phyloP scores from a whole-genome alignment of 2,329 filamentous ascomycete genomes.

The Sporothrix curviconia region DNA sequence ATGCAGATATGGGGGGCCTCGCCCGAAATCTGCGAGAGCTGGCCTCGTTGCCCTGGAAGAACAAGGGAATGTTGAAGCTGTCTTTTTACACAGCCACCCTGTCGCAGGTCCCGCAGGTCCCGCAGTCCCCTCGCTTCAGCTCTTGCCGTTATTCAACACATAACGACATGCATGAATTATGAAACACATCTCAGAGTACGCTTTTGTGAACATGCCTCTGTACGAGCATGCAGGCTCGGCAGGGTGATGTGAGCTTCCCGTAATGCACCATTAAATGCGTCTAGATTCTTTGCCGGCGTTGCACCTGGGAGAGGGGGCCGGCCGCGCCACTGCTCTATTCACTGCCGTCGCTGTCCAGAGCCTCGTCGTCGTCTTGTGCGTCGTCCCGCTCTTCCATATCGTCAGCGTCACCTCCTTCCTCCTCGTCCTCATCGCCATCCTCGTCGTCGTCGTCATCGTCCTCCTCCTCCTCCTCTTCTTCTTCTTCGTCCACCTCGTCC shows the following conservation, averaged over 20 bases:
- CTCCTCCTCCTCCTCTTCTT: constrained; percentile 41
- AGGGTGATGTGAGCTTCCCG: too few species aligned
- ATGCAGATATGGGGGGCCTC: background rate
- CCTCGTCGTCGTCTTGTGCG: constrained; percentile 50
- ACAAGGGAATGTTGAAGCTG: background rate
- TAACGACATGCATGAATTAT: background rate
- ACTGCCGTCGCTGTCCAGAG: constrained; percentile 56
- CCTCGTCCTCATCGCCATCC: constrained; percentile 36
- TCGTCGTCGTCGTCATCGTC: constrained; percentile 40
- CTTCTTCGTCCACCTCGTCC: constrained; percentile 34
- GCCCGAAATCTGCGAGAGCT: too few species aligned
- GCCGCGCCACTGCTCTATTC: constrained; percentile 32
- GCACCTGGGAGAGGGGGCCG: too few species aligned
- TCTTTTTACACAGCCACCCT: background rate
- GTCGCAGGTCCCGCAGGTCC: background rate
- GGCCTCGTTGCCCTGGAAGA: too few species aligned
- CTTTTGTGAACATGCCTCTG: background rate
- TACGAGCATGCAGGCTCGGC: background rate
- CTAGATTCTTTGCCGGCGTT: background rate
- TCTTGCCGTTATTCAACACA: background rate
- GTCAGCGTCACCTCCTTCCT: constrained; percentile 37
- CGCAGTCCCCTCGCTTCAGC: background rate
- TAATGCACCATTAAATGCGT: too few species aligned
- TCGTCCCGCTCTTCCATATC: constrained; percentile 45
- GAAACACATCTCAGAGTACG: background rate